A percentile compares a stretch with the other conserved stretches of the same genome.
phyloP scores from a whole-genome alignment of 306 rosid species.

The Fagus crenata region DNA sequence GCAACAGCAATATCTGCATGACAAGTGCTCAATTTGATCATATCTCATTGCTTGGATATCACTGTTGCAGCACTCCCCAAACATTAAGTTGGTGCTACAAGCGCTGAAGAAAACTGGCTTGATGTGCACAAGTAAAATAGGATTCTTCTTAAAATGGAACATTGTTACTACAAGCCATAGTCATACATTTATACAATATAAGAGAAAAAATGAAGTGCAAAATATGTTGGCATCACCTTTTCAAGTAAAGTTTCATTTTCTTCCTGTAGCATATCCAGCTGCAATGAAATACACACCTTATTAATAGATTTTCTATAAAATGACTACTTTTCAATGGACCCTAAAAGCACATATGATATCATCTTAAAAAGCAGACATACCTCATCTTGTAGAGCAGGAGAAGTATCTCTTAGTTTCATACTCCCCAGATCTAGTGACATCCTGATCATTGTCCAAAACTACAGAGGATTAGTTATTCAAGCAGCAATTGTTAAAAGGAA shows the following conservation, averaged over 20 bases:
- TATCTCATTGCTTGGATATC: conserved; percentile 7
- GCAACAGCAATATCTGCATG: not conserved
- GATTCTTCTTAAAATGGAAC: conserved; percentile 2
- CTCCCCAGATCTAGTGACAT: conserved; percentile 80
- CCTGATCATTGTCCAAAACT: conserved; percentile 48
- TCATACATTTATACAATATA: conserved; percentile 21
- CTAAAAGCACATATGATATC: conserved; percentile 14
- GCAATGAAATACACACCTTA: conserved; percentile 52
- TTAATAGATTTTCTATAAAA: conserved; percentile 26
- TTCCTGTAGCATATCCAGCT: conserved; percentile 98
- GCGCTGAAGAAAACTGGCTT: conserved; percentile 13
- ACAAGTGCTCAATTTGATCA: conserved; percentile 9
- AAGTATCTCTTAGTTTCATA: conserved; percentile 63
- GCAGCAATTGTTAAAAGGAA: conserved; percentile 1
- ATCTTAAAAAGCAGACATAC: conserved; percentile 34
- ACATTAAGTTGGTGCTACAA: conserved; percentile 10
- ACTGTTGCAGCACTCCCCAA: conserved; percentile 14
- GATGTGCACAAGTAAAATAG: not conserved
- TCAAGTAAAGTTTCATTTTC: conserved; percentile 78
- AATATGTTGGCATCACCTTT: conserved; percentile 68
- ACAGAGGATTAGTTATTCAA: conserved; percentile 24
- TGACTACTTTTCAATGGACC: not conserved
- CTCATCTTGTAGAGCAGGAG: conserved; percentile 88
- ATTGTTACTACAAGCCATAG: conserved; percentile 9
- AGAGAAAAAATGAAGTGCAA: conserved; percentile 15